Conservation (phyloP, 306 rosid species). For the Quercus engelmannii region DNA sequence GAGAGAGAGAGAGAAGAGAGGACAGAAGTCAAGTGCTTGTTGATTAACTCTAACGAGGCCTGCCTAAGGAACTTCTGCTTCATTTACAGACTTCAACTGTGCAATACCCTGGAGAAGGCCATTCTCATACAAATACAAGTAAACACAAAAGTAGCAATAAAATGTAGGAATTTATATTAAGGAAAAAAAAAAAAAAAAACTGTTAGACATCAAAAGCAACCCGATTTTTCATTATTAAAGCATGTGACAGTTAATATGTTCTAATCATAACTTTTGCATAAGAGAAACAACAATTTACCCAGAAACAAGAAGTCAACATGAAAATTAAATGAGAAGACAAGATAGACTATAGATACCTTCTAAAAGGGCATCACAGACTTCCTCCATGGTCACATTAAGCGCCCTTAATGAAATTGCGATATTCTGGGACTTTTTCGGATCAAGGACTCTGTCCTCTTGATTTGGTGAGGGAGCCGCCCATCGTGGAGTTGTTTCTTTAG, state of each 20-base stretch:
- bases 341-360: constrained; percentile 50
- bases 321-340: background rate
- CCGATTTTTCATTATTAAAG: background rate
- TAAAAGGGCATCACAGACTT: constrained; percentile 80
- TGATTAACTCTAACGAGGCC: too few relatives aligned
- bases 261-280: background rate
- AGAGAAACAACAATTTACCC: background rate
- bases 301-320: background rate
- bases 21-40: too few relatives aligned
- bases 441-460: constrained; percentile 71
- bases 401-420: constrained; percentile 87
- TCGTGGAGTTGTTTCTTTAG: constrained; percentile 51
- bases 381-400: constrained; percentile 75
- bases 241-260: background rate
- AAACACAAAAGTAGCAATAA: too few relatives aligned
- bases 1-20: too few relatives aligned
- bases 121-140: too few relatives aligned
- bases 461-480: constrained; percentile 37
- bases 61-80: too few relatives aligned
- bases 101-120: too few relatives aligned
- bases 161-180: too few relatives aligned
- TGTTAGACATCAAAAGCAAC: background rate
- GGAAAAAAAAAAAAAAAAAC: background rate
- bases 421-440: constrained; percentile 88
- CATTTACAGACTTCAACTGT: too few relatives aligned